phyloP scores from a whole-genome alignment of 1,139 yeast genomes.

The Yamadazyma diospyri region DNA sequence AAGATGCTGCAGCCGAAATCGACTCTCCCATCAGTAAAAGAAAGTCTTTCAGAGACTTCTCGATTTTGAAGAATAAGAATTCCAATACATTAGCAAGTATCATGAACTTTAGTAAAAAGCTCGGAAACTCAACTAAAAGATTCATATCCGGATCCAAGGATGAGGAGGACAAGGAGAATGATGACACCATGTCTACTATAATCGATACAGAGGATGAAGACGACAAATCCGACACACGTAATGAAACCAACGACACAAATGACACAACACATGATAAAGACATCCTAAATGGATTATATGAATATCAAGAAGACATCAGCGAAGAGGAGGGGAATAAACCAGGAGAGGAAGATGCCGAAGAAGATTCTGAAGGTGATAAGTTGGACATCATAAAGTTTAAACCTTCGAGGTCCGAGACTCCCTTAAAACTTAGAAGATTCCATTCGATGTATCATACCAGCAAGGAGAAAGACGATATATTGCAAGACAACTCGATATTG shows the following conservation, averaged over 20 bases:
- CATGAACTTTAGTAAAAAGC: slow-evolving; percentile 16
- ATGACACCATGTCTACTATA: slow-evolving; percentile 15
- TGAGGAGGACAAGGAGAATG: slow-evolving; percentile 15
- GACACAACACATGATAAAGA: slow-evolving; percentile 10
- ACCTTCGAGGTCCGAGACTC: slow-evolving; percentile 14
- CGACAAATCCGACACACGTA: slow-evolving; percentile 2
- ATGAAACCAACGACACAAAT: slow-evolving; percentile 10
- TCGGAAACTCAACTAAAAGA: slow-evolving; percentile 10
- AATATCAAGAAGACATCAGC: slow-evolving; percentile 1
- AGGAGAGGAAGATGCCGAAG: background rate
- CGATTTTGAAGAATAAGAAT: background rate
- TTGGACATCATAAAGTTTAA: background rate
- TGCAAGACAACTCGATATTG: slow-evolving; percentile 36
- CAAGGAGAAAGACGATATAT: slow-evolving; percentile 31
- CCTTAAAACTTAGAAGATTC: slow-evolving; percentile 48
- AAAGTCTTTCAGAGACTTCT: slow-evolving; percentile 6
- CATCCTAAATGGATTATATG: slow-evolving; percentile 5
- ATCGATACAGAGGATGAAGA: slow-evolving; percentile 14
- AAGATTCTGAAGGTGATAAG: background rate
- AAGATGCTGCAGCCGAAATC: slow-evolving; percentile 5
- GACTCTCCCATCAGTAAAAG: slow-evolving; percentile 12
- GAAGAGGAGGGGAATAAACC: background rate
- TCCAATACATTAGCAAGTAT: slow-evolving; percentile 23
- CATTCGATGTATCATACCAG: slow-evolving; percentile 61
- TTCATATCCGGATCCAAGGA: slow-evolving; percentile 9